Conservation (phyloP, 2,329 filamentous ascomycete genomes). For the Xylariaceae sp. region DNA sequence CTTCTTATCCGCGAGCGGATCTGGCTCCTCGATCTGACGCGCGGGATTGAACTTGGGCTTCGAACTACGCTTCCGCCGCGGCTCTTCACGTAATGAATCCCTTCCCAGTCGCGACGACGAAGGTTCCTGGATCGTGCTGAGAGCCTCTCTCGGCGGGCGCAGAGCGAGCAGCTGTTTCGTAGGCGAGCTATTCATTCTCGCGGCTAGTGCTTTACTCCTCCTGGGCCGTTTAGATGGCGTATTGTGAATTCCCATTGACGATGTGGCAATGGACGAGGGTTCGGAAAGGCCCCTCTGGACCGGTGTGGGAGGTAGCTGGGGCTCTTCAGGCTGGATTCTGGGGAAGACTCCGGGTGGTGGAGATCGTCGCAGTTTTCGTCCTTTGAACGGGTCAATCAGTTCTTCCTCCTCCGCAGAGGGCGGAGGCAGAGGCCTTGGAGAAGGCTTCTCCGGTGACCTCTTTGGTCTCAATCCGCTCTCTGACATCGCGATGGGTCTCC, state of each 20-base stretch:
- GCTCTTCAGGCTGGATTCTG: constrained; percentile 43
- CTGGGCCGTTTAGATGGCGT: constrained; percentile 49
- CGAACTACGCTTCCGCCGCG: constrained; percentile 13
- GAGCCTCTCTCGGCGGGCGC: constrained; percentile 24
- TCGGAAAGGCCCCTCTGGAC: constrained; percentile 46
- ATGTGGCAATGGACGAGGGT: constrained; percentile 46
- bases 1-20: constrained; percentile 46
- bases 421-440: constrained; percentile 44
- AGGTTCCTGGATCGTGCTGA: constrained; percentile 5
- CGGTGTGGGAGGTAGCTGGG: constrained; percentile 58
- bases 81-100: constrained; percentile 14
- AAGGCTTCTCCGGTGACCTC: constrained; percentile 40
- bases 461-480: constrained; percentile 35
- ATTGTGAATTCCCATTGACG: constrained; percentile 55
- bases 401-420: constrained; percentile 41
- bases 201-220: constrained; percentile 37
- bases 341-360: constrained; percentile 34
- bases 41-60: constrained; percentile 33
- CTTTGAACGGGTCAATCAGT: constrained; percentile 39
- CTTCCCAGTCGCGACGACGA: constrained; percentile 3
- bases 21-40: constrained; percentile 38
- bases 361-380: constrained; percentile 35
- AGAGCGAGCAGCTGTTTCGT: constrained; percentile 40
- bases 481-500: constrained; percentile 23
- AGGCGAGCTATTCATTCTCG: constrained; percentile 44